These are phyloP conservation scores for Erythrophleum ivorense DNA, from an alignment of 331 rosid genomes.

Conservation along the genomic window DNA sequence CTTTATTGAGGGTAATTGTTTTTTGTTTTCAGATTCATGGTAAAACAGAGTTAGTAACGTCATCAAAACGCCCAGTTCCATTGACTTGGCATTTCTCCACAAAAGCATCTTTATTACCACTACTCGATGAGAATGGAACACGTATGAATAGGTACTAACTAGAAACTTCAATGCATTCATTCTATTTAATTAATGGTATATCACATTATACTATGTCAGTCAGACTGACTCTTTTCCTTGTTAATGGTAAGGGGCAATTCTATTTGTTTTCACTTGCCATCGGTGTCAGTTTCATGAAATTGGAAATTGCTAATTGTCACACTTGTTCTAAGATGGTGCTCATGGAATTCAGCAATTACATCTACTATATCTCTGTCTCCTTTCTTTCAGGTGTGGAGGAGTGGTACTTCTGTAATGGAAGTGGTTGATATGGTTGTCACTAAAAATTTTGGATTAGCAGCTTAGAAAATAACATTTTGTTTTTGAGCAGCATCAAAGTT, in stretches of 20 bases:
- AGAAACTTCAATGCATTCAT: constrained; percentile 30
- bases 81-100: constrained; percentile 92
- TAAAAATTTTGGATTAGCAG: not conserved
- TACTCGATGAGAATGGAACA: constrained; percentile 83
- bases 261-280: constrained; percentile 32
- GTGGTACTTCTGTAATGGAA: not conserved
- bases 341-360: constrained; percentile 8
- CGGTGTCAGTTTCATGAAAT: constrained; percentile 18
- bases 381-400: not conserved
- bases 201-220: constrained; percentile 23
- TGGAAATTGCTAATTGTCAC: constrained; percentile 20
- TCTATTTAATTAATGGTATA: constrained; percentile 28
- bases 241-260: constrained; percentile 4
- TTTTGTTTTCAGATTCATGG: constrained; percentile 82
- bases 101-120: constrained; percentile 75
- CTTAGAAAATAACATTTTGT: constrained; percentile 20
- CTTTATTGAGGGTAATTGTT: constrained; percentile 20
- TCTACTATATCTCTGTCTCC: not conserved
- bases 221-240: constrained; percentile 10
- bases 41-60: constrained; percentile 88
- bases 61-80: constrained; percentile 94
- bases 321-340: constrained; percentile 27
- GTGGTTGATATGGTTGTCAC: not conserved
- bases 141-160: constrained; percentile 76
- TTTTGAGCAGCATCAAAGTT: constrained; percentile 26